Percentiles rank a stretch among this genome's conserved stretches.
phyloP scores from a whole-genome alignment of 768 basidiomycete species.

The Boletus bicolor region DNA sequence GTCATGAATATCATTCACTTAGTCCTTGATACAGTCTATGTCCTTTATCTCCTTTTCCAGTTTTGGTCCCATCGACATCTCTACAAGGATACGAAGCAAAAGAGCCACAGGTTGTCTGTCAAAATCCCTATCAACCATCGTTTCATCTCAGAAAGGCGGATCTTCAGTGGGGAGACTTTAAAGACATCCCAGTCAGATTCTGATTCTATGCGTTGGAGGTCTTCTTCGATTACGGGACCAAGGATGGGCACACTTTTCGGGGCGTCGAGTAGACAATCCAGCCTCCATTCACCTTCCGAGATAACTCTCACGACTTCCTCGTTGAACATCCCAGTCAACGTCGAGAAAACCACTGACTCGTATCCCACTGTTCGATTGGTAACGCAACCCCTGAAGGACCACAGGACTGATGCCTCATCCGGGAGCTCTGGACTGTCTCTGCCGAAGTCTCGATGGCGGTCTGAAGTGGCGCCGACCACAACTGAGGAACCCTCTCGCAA shows the following conservation, averaged over 20 bases:
- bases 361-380: slow-evolving; percentile 28
- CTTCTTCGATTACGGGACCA: slow-evolving; percentile 11
- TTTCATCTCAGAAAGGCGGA: slow-evolving; percentile 25
- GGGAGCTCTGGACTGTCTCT: slow-evolving; percentile 6
- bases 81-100: slow-evolving; percentile 47
- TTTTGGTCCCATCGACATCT: slow-evolving; percentile 55
- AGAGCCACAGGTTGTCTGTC: slow-evolving; percentile 38
- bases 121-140: slow-evolving; percentile 31
- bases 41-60: slow-evolving; percentile 50
- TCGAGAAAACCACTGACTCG: slow-evolving; percentile 8
- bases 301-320: slow-evolving; percentile 20
- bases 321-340: background rate
- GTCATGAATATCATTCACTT: background rate
- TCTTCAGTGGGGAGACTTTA: slow-evolving; percentile 24
- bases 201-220: slow-evolving; percentile 14
- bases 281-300: slow-evolving; percentile 27
- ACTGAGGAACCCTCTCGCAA: background rate
- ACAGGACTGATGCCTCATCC: background rate
- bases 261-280: slow-evolving; percentile 6
- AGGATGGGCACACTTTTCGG: slow-evolving; percentile 10
- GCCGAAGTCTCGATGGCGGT: slow-evolving; percentile 10
- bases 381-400: slow-evolving; percentile 7
- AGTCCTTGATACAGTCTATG: slow-evolving; percentile 41
- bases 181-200: slow-evolving; percentile 21
- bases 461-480: slow-evolving; percentile 7